Conservation (phyloP, 164 flowering plant genomes). For the Litsea cubeba region DNA sequence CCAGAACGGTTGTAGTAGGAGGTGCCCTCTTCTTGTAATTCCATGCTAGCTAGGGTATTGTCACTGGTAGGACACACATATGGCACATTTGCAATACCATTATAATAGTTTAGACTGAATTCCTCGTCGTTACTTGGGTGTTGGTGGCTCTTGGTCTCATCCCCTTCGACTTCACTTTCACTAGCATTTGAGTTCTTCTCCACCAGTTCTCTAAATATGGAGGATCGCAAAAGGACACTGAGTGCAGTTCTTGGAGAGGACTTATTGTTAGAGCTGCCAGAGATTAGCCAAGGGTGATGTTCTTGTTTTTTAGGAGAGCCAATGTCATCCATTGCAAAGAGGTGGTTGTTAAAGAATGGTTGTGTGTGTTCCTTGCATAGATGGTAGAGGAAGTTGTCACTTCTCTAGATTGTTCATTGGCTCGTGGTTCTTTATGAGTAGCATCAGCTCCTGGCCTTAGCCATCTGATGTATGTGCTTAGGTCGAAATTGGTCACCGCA, state of each 20-base stretch:
- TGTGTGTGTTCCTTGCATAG: constrained; percentile 6
- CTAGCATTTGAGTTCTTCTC: constrained; percentile 37
- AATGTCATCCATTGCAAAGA: constrained; percentile 7
- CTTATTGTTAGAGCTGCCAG: constrained; percentile 23
- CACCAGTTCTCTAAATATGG: constrained; percentile 51
- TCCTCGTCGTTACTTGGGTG: constrained; percentile 18
- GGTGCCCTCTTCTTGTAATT: constrained; percentile 19
- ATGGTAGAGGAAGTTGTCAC: background rate
- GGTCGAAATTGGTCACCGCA: constrained; percentile 70
- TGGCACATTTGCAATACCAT: constrained; percentile 18
- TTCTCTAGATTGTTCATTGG: constrained; percentile 10
- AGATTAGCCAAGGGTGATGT: constrained; percentile 16
- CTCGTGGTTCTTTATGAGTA: no score
- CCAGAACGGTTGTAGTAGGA: constrained; percentile 14
- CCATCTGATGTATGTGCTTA: constrained; percentile 68
- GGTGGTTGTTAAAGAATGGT: constrained; percentile 8
- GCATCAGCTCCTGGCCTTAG: background rate
- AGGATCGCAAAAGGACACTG: constrained; percentile 53
- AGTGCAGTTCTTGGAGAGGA: constrained; percentile 53
- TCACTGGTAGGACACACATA: constrained; percentile 14
- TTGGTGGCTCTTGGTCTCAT: constrained; percentile 8
- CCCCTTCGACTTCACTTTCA: constrained; percentile 21
- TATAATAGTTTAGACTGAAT: constrained; percentile 16
- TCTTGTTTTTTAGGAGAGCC: constrained; percentile 25
- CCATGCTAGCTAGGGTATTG: constrained; percentile 18